These are phyloP conservation scores for Penicillium sclerotiorum DNA, from an alignment of 2,329 filamentous ascomycete genomes.

Conservation along the genomic window DNA sequence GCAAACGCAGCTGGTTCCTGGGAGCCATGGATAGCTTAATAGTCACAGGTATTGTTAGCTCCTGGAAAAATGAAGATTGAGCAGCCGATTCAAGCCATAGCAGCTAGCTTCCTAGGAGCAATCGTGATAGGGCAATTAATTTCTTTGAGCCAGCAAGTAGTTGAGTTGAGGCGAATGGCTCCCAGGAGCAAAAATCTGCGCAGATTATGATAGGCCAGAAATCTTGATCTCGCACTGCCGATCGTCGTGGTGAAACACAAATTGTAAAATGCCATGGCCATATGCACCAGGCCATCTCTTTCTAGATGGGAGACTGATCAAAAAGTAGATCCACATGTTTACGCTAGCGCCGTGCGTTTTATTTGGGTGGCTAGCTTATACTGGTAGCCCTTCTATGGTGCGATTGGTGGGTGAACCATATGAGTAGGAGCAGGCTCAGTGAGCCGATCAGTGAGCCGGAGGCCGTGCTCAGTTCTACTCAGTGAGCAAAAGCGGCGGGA, in stretches of 20 bases:
- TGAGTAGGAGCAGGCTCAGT: background rate
- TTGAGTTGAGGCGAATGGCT: background rate
- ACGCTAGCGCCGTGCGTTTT: constrained; percentile 45
- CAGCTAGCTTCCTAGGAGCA: background rate
- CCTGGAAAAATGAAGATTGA: background rate
- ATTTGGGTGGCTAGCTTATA: constrained; percentile 34
- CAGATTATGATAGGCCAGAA: background rate
- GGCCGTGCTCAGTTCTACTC: no score
- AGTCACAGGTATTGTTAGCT: background rate
- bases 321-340: background rate
- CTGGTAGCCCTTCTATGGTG: background rate
- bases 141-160: background rate
- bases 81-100: background rate
- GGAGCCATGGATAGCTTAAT: background rate
- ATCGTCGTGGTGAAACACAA: background rate
- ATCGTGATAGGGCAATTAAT: no score
- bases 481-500: no score
- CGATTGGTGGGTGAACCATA: background rate
- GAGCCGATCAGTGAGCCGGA: background rate
- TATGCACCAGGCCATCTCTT: background rate
- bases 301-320: background rate
- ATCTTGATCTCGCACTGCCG: background rate
- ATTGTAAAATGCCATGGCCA: background rate
- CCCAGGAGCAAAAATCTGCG: background rate
- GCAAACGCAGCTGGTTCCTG: background rate